phyloP scores from a whole-genome alignment of 2,329 filamentous ascomycete species.

The Ambrosiella xylebori region DNA sequence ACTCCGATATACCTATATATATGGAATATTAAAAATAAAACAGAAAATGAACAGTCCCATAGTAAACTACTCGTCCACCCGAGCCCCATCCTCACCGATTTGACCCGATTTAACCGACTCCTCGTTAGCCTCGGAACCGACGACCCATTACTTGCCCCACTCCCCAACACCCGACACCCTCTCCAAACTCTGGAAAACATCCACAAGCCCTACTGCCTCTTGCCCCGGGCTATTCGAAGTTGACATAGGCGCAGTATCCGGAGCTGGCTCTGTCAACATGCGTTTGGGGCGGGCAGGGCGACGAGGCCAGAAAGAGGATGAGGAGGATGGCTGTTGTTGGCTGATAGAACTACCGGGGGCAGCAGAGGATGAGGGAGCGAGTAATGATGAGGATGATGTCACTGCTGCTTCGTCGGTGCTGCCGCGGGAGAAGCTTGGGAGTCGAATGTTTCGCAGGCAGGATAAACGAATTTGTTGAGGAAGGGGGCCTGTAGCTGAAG shows the following conservation, averaged over 20 bases:
- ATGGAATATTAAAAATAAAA: not conserved
- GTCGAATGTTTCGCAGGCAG: too few relatives aligned
- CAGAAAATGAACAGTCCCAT: not conserved
- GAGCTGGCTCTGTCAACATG: not conserved
- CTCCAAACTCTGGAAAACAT: not conserved
- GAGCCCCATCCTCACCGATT: not conserved
- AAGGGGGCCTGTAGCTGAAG: too few relatives aligned
- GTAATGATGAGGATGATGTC: not conserved
- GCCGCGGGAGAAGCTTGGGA: too few relatives aligned
- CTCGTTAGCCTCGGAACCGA: not conserved
- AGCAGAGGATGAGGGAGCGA: not conserved
- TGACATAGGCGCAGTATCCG: not conserved
- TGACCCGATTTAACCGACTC: not conserved
- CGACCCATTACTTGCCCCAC: not conserved
- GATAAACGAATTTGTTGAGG: too few relatives aligned
- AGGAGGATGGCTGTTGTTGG: not conserved
- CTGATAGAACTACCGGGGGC: not conserved
- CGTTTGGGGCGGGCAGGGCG: not conserved
- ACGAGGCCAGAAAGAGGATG: not conserved
- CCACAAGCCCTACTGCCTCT: not conserved
- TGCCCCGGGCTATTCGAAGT: too few relatives aligned
- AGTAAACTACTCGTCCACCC: not conserved
- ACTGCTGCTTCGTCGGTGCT: too few relatives aligned
- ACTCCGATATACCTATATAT: too few relatives aligned
- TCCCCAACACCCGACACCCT: not conserved